Evolutionary conservation across 208 protist species (phyloP).

Genomic region (Blechomonas ayalai): DNA sequence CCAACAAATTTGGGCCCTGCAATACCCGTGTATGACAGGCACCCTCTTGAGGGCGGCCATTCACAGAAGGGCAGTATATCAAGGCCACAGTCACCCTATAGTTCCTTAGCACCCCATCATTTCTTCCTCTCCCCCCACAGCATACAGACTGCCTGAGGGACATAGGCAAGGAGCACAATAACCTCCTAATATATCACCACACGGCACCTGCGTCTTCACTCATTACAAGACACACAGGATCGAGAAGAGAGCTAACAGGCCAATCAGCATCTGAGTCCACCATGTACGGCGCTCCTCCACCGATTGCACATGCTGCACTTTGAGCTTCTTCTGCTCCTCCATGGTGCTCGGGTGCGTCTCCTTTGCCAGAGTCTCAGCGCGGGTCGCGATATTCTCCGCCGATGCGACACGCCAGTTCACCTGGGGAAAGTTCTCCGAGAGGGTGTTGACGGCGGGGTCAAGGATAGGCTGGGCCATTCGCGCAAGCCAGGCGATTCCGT

Average conservation of each 20-base stretch:
- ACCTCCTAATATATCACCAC: background rate
- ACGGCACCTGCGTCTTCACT: background rate
- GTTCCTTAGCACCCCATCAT: no score
- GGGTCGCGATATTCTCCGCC: conserved; percentile 44
- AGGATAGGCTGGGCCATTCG: conserved; percentile 52
- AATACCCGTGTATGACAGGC: no score
- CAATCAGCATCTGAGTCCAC: conserved; percentile 57
- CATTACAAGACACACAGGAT: conserved; percentile 55
- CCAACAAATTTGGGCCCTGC: no score
- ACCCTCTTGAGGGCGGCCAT: no score
- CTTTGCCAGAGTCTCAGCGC: conserved; percentile 50
- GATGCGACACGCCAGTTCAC: conserved; percentile 63
- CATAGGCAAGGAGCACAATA: background rate
- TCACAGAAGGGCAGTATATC: no score
- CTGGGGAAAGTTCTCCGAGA: conserved; percentile 50
- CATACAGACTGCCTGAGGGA: no score
- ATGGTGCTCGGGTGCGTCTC: conserved; percentile 32
- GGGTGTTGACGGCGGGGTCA: conserved; percentile 38
- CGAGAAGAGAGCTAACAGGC: conserved; percentile 53
- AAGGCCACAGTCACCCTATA: no score
- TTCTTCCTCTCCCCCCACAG: no score
- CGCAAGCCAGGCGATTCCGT: conserved; percentile 41
- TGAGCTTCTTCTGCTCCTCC: conserved; percentile 14
- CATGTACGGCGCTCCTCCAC: conserved; percentile 40
- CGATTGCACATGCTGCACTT: conserved; percentile 26